phyloP scores from a whole-genome alignment of 306 rosid species.

The Malus sieversii region DNA sequence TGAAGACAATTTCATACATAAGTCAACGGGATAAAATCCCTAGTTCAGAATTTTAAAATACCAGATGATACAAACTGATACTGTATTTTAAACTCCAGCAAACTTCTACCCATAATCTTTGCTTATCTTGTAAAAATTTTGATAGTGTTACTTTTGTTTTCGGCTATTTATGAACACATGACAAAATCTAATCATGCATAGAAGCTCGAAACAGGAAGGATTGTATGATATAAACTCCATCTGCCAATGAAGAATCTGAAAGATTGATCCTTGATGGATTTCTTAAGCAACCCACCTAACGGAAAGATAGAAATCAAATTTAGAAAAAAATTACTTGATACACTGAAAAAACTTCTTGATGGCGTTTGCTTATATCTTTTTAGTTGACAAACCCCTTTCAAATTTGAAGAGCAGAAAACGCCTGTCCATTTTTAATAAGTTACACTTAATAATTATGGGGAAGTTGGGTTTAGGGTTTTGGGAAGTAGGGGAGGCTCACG shows the following conservation, averaged over 20 bases:
- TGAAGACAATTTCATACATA: background rate
- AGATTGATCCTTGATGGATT: background rate
- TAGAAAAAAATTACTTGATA: background rate
- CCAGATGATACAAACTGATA: background rate
- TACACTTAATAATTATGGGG: background rate
- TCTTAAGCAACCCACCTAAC: background rate
- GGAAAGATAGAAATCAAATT: background rate
- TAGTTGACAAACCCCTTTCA: background rate
- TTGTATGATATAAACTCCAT: background rate
- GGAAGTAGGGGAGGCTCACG: background rate
- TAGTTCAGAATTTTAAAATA: background rate
- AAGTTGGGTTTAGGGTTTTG: background rate
- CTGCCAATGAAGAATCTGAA: background rate
- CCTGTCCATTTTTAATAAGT: background rate
- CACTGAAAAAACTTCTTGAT: background rate
- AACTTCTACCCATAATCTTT: background rate
- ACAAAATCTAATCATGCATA: background rate
- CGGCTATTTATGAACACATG: background rate
- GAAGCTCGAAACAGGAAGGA: background rate
- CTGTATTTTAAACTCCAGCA: background rate
- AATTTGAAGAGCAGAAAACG: background rate
- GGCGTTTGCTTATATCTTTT: background rate
- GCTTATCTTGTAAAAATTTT: background rate
- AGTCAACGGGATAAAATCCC: background rate
- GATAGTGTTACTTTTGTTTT: background rate